Base-by-base conservation (phyloP, 306 rosid species). In the Psophocarpus tetragonolobus region DNA sequence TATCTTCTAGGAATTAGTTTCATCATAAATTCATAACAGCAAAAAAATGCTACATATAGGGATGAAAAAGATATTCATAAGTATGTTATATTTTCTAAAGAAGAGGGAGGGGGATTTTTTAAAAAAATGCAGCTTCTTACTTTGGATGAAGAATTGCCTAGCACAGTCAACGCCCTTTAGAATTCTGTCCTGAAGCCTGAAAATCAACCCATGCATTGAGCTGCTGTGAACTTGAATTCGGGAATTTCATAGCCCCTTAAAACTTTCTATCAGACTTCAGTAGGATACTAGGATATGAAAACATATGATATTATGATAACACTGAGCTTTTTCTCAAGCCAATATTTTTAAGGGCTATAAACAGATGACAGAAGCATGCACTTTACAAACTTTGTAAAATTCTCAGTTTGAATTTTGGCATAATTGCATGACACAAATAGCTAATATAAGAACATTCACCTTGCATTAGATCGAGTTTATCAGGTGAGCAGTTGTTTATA, bases 181-280 rank as follows among this genome's bases (percentile, higher is more conserved):
- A 95, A 95, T 76, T 90, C 84, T 63, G 38, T 8, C 80, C 99
- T 87, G 81, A 92, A 95, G 50, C 82, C 99, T 95, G 90, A 71
- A 78, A 67, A 44, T 32, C 62, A 64, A 75, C 30, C 21, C 58
- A 21, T 17, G 78, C 56, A 26, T 17, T n/a, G n/a, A 69, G 54
- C 15, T 56, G 36, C 5, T 65, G 41, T 18, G 51, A 61, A 65
- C 61, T 54, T 57, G 35, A 10, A 57, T 15, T 24, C 18, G 26
- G 64, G 35, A 57, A 24, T 57, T 57, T 57, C 62, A 12, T 12
- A 24, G 15, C 35, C 63, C 17, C 35, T 7, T 24, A 24, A 44
- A 60, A 77, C 68, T 17, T 26, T 68, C 27, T 2, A 36, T 15
- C 12, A 26, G 58, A 36, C 35, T 54, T 64, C 60, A 60, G 24